Base-by-base conservation (phyloP, 306 rosid genomes). In the Rosa multiflora region DNA sequence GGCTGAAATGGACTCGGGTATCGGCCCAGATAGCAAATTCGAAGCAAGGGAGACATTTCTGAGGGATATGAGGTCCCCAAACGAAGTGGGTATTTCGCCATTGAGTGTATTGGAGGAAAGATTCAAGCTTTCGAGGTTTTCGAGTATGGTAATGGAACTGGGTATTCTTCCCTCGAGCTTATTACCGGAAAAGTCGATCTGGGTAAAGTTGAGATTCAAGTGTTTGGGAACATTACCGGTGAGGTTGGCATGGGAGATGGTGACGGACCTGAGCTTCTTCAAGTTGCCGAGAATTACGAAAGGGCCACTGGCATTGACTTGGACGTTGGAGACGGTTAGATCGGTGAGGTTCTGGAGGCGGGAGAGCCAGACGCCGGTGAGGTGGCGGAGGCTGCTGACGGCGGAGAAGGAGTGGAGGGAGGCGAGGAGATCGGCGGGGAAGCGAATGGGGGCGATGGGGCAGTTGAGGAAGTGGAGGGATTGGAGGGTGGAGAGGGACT, bases 311-410 rank as follows among this genome's bases (percentile, higher is more conserved):
- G 98, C 88, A 56, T 77, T 87, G 62, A 95, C 83, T 0, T 59
- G 61, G 7, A 88, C 91, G 44, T 84, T 55, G 11, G 96, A 81
- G 58, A 95, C 85, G 0, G 93, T 87, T 78, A 95, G 98, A 69
- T 91, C 92, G 20, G 97, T 91, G 77, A 95, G 92, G 77, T 95
- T 91, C 13, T 80, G 80, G 43, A 95, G 93, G 69, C 89, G 92
- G 32, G 92, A 75, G 59, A 94, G 97, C 97, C 98, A 94, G 23
- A 91, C 79, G 56, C 99, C 99, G 3, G 98, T 81, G 85, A 95
- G 85, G 43, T 10, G 79, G 4, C 78, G 86, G 85, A 95, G 94
- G 84, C 90, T 83, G 74, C 63, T 71, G 70, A 95, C 55, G 88
- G 82, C 81, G 43, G 97, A 78, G 91, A 95, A 95, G 77, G 96